Evolutionary conservation across 805 yeast genomes (phyloP), one percentile per base, ranked within the genome.

Genomic region (Groenewaldozyma tartarivorans): DNA sequence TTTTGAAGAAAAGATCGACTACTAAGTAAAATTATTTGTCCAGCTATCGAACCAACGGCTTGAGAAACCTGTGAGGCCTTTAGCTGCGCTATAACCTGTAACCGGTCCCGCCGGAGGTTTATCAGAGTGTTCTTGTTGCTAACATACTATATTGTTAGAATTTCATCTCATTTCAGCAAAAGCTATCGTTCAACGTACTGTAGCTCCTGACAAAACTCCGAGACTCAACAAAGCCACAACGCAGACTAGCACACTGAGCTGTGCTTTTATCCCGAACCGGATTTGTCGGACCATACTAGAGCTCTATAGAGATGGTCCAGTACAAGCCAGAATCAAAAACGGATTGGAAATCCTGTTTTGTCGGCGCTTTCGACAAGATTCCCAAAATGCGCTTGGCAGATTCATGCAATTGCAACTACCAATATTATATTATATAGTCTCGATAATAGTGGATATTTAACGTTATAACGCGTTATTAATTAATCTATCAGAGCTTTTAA

Each of bases 1-100:
- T 60, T 51, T 45, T 77, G 78, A 6, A 85, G 53, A 1, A 77
- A 58, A 40, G 75, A 80, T 47, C 78, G 69, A 1, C 75, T 64
- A 1, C 81, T 64, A 4, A 85, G 61, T 65, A 80, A 74, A 40
- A 72, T 69, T 3, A 79, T 70, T 56, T 85, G 94, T 52, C 79
- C 84, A 55, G 76, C 76, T 29, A 76, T 62, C 44, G 67, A 69
- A 43, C 74, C 72, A 41, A 82, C 61, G 33, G 75, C 72, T 58
- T 84, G 95, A 43, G 71, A 70, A 17, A 85, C 67, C 57, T 86
- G 95, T 0, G 87, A 74, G 1, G 87, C 74, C 57, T 84, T 84
- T 43, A 86, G 64, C 55, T 83, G 85, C 2, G 95, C 82, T 18
- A 85, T 81, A 31, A 83, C 84, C 48, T 72, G 75, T 18, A 86